Conservation (phyloP, 352 stramenopile genomes). For the Phytophthora agathidicida region DNA sequence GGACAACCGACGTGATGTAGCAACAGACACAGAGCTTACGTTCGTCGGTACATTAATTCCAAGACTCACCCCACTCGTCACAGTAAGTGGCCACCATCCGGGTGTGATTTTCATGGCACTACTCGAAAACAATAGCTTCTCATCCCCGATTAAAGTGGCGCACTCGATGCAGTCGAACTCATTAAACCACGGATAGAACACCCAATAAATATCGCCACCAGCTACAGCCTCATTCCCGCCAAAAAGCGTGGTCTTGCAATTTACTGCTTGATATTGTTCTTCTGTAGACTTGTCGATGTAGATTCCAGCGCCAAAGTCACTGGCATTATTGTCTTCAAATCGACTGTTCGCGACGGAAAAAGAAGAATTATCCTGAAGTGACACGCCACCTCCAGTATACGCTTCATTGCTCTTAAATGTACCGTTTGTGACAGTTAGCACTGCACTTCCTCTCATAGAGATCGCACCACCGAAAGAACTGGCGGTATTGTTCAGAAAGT, state of each 20-base stretch:
- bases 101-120: constrained; percentile 45
- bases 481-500: constrained; percentile 33
- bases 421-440: constrained; percentile 15
- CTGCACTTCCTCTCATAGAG: constrained; percentile 35
- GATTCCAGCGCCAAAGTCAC: constrained; percentile 59
- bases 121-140: constrained; percentile 28
- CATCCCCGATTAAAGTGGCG: constrained; percentile 4
- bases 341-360: constrained; percentile 25
- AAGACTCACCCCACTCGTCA: constrained; percentile 68
- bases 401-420: constrained; percentile 43
- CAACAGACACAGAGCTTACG: background rate
- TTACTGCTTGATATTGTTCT: constrained; percentile 7
- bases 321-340: constrained; percentile 50
- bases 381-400: constrained; percentile 56
- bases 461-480: constrained; percentile 53
- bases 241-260: constrained; percentile 25
- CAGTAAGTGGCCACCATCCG: constrained; percentile 65
- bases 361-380: constrained; percentile 43
- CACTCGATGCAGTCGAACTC: constrained; percentile 49
- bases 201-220: constrained; percentile 66
- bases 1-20: constrained; percentile 9
- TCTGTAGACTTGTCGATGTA: constrained; percentile 49
- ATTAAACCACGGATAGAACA: constrained; percentile 49
- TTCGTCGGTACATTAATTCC: constrained; percentile 25
- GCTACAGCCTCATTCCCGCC: constrained; percentile 43